Base-by-base conservation (phyloP, 1,139 yeast genomes). In the Scheffersomyces segobiensis region DNA sequence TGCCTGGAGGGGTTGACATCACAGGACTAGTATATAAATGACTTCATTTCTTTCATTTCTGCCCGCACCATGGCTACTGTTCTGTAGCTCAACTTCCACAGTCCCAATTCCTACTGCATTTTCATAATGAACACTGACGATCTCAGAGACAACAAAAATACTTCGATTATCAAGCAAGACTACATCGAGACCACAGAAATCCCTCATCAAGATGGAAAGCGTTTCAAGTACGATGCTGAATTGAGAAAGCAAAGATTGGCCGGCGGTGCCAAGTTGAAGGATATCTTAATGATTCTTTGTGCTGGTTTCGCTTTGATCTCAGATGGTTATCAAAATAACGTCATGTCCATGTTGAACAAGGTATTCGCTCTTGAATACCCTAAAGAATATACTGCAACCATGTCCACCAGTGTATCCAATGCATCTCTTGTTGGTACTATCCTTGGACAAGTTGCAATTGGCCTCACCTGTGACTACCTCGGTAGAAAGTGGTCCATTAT, bases 281-380 rank as follows among this genome's bases (percentile, higher is more conserved):
- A 79, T 60, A 63, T 75, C 53, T 67, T 83, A 66, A 75, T 82
- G 55, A 80, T 83, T 57, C 65, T 81, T 53, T 81, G 85, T 67
- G 79, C 87, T 17, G 89, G 89, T 20, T 83, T 82, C 58, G 90
- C 89, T 1, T 74, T 86, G 63, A 80, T 85, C 63, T 81, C 86
- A 22, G 90, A 86, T 67, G 90, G 90, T 7, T 86, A 86, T 70
- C 88, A 85, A 66, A 86, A 86, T 67, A 84, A 82, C 63, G 77
- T 85, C 60, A 86, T 86, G 85, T 82, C 87, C 14, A 84, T 86
- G 86, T 64, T 80, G 64, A 86, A 86, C 70, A 71, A 79, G 26
- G 77, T 85, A 22, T 84, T 84, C 64, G 72, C 83, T 3, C 62
- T 67, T 32, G 66, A 76, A 57, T 86, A 85, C 67, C 83, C 84